Base-by-base conservation (phyloP, 2,329 filamentous ascomycete species). In the Curvularia sp. region DNA sequence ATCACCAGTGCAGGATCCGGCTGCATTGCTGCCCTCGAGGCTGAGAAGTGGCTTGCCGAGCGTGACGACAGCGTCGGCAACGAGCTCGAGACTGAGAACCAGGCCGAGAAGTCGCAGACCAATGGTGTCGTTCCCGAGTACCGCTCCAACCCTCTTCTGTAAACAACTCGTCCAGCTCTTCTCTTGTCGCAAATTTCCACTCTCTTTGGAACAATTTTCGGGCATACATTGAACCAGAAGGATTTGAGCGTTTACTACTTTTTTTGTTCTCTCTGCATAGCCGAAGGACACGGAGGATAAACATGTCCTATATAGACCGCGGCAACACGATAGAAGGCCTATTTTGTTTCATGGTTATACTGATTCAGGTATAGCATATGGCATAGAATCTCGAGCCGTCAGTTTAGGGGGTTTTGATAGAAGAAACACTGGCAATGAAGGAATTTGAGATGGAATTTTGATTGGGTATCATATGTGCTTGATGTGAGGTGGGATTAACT, bases 1-100 rank as follows among this genome's bases (percentile, higher is more conserved):
- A 96, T 99, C 67, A 99, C 95, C 65, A 97, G 93, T 81, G 95
- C 95, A 70, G 92, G 93, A 60, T 93, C 93, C 61, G 95, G 95
- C 64, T 99, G 95, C 79, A 89, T 97, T 82, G 95, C 95, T 53
- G 95, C 94, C 10, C 86, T 99, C 54, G 95, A 99, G 75, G 94
- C 94, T 9, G 95, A 99, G 81, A 96, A 97, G 79, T 97, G 86
- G 83, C 83, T 99, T 54, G 84, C 91, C 5, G 94, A 97, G 73
- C 80, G 85, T 49, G 91, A 94, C 70, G 84, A 84, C 48, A 80
- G 77, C 49, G 71, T 82, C 12, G 75, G 78, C 46, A 80, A 81
- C 52, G 77, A 80, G 59, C 75, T 81, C 33, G 79, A 81, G 68
- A 75, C 78, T 5, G 80, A 82, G 68, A 83, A 83, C 64, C 79